phyloP scores from a whole-genome alignment of 805 yeast species.

The Yamadazyma tumulicola region DNA sequence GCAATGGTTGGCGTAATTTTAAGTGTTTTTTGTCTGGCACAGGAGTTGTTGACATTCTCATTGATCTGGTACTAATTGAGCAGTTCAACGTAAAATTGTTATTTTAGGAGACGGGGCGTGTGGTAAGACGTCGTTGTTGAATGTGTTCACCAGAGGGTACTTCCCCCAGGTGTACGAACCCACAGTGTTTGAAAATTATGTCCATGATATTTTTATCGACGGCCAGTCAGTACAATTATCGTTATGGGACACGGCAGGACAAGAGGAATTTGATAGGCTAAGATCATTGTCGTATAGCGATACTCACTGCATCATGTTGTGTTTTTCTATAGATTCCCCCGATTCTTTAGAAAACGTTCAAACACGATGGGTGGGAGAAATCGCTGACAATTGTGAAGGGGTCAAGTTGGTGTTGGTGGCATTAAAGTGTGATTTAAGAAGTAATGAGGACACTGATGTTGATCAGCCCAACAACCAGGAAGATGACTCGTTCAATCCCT shows the following conservation, averaged over 20 bases:
- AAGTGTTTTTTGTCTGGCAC: too few relatives aligned
- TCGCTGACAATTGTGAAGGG: conserved; percentile 95
- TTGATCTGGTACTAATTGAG: conserved; percentile 5
- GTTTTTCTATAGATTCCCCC: conserved; percentile 90
- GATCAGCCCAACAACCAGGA: conserved; percentile 31
- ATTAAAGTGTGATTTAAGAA: conserved; percentile 87
- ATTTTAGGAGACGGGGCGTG: conserved; percentile 98
- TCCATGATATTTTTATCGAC: conserved; percentile 94
- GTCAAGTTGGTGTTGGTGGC: conserved; percentile 93
- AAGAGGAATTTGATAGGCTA: conserved; percentile 94
- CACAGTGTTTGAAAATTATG: conserved; percentile 95
- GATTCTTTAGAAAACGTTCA: conserved; percentile 95
- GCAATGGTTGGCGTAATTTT: too few relatives aligned
- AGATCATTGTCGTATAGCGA: conserved; percentile 91
- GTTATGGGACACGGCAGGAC: conserved; percentile 99
- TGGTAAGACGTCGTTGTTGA: conserved; percentile 92
- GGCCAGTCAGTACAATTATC: conserved; percentile 89
- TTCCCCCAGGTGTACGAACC: conserved; percentile 99
- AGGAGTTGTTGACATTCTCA: too few relatives aligned
- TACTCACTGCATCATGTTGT: conserved; percentile 94
- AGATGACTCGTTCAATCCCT: conserved; percentile 26
- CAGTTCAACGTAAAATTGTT: conserved; percentile 86
- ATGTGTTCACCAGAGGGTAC: conserved; percentile 95
- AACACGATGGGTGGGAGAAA: conserved; percentile 95
- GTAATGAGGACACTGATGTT: conserved; percentile 47